Percentiles rank a stretch among this genome's conserved stretches.
Evolutionary conservation across 257 asterid species (phyloP).

Genomic region (Penstemon davidsonii): DNA sequence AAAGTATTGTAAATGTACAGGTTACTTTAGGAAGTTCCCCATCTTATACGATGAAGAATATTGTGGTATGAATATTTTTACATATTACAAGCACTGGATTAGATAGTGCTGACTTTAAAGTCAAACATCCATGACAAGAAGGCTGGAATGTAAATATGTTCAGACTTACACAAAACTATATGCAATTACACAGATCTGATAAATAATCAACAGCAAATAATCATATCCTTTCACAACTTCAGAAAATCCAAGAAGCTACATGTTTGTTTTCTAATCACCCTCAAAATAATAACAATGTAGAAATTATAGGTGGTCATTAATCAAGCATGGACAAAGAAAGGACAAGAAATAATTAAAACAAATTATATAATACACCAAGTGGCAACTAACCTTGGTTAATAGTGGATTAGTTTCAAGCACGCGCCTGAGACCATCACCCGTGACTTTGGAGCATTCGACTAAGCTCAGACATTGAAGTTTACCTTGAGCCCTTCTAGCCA

Average conservation of each 20-base stretch:
- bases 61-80: not conserved
- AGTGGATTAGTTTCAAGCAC: conserved; percentile 66
- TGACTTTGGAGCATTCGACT: conserved; percentile 63
- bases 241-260: conserved; percentile 12
- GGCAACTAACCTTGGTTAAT: conserved; percentile 67
- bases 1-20: not conserved
- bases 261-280: not conserved
- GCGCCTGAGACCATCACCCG: conserved; percentile 65
- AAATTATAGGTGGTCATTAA: not conserved
- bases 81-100: not conserved
- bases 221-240: conserved; percentile 13
- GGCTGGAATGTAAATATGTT: not conserved
- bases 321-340: not conserved
- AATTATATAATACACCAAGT: not conserved
- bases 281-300: not conserved
- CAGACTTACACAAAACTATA: not conserved
- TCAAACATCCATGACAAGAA: not conserved
- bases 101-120: not conserved
- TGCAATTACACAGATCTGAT: not conserved
- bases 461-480: conserved; percentile 61
- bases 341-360: not conserved
- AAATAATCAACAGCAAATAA: not conserved
- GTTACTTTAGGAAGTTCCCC: not conserved
- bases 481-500: conserved; percentile 69
- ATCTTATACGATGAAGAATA: not conserved